Evolutionary conservation across 2,329 filamentous ascomycete species (phyloP).

Genomic region (Trichophaea hybrida): DNA sequence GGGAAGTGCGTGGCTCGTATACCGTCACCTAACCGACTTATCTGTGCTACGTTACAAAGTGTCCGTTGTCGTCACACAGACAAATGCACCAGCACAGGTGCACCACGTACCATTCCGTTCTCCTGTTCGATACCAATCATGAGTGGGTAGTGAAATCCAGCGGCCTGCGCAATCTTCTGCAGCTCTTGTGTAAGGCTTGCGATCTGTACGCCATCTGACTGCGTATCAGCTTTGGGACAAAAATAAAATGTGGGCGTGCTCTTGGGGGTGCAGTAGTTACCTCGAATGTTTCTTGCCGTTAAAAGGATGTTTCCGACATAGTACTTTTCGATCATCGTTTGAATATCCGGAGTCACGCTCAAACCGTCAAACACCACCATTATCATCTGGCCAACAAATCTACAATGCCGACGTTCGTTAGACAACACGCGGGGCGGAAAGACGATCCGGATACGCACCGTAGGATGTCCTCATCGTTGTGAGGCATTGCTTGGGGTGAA

Average conservation of each 20-base stretch:
- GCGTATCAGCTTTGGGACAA: conserved; percentile 28
- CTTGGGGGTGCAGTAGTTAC: conserved; percentile 37
- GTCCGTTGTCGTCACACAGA: not conserved
- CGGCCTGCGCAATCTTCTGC: conserved; percentile 78
- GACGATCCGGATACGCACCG: conserved; percentile 10
- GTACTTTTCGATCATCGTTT: conserved; percentile 63
- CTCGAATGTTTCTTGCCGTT: conserved; percentile 74
- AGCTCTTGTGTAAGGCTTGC: conserved; percentile 78
- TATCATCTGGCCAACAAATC: conserved; percentile 61
- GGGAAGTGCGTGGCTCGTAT: conserved; percentile 54
- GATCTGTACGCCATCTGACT: conserved; percentile 72
- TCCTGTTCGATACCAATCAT: conserved; percentile 91
- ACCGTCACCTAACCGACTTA: conserved; percentile 26
- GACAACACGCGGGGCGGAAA: not conserved
- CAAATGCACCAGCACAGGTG: not conserved
- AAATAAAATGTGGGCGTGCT: not conserved
- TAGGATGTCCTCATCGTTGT: conserved; percentile 17
- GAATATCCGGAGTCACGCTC: conserved; percentile 68
- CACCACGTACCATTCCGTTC: conserved; percentile 47
- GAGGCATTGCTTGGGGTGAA: conserved; percentile 1
- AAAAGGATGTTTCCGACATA: conserved; percentile 79
- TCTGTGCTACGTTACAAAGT: conserved; percentile 21
- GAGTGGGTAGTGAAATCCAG: conserved; percentile 77
- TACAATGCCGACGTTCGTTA: conserved; percentile 27
- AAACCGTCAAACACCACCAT: conserved; percentile 81